Percentiles rank a stretch among this genome's conserved stretches.
phyloP scores from a whole-genome alignment of 371 early-diverging fungal genomes.

The Rhizopus arrhizus region DNA sequence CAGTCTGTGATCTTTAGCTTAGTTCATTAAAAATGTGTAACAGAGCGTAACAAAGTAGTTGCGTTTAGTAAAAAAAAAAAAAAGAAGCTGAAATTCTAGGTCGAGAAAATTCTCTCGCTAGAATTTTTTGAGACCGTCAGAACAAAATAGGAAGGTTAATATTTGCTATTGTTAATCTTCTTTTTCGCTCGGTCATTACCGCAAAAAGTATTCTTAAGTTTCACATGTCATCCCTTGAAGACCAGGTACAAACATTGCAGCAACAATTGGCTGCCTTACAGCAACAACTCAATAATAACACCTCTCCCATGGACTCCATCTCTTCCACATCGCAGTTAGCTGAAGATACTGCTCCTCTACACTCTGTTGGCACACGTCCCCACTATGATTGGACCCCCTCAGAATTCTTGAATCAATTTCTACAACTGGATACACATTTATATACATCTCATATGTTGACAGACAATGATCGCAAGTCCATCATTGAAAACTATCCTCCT shows the following conservation, averaged over 20 bases:
- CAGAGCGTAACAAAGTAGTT: too few relatives aligned
- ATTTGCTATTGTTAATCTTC: background rate
- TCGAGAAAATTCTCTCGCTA: too few relatives aligned
- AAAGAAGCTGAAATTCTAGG: too few relatives aligned
- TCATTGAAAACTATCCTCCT: constrained; percentile 19
- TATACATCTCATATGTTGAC: background rate
- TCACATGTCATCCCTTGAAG: constrained; percentile 7
- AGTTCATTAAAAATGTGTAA: too few relatives aligned
- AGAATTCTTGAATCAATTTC: background rate
- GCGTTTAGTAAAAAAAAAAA: too few relatives aligned
- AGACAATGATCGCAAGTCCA: constrained; percentile 17
- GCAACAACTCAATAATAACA: background rate
- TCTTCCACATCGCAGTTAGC: constrained; percentile 5
- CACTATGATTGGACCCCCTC: constrained; percentile 24
- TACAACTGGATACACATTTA: constrained; percentile 7
- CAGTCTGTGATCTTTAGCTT: too few relatives aligned
- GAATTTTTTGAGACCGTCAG: background rate
- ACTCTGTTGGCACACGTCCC: constrained; percentile 10
- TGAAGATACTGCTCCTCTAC: constrained; percentile 9
- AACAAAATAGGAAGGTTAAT: constrained; percentile 10
- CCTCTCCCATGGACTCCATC: background rate
- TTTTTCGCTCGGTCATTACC: constrained; percentile 11
- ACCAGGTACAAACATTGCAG: background rate
- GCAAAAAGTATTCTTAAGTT: background rate
- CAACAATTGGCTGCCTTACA: constrained; percentile 9